Evolutionary conservation across 2,329 filamentous ascomycete species (phyloP), one percentile per base, ranked within the genome.

Genomic region (Stylonectria norvegica): DNA sequence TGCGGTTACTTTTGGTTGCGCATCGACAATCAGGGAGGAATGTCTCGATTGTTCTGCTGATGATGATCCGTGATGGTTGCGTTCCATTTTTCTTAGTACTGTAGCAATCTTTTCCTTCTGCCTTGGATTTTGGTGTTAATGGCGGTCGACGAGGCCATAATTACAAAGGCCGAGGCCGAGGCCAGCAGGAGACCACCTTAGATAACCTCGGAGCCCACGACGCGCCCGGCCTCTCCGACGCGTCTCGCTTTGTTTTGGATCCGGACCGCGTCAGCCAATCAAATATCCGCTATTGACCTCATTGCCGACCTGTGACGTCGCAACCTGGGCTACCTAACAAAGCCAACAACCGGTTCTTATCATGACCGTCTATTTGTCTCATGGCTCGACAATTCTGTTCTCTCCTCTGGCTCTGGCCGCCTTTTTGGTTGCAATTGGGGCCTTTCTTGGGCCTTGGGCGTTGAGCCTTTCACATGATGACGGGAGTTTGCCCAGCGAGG

Each of bases 181-280:
- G 11, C 8, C 32, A 20, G 20, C 20, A 22, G 19, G 8, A 19
- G 14, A 40, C 23, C 9, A 17, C 20, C 15, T 18, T 8, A 23
- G 34, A 34, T 29, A 27, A 20, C 20, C 16, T 34, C 30, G 25
- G 38, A 40, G 38, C 40, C n/a, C n/a, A 31, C 33, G 45, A 45
- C 45, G 43, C 52, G 47, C 48, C 41, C 33, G 31, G 25, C 15
- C 6, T 16, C 31, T 28, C 39, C 35, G 38, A 49, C 52, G 45
- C 45, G 52, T 36, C 38, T 44, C 27, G 15, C 19, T 35, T 49
- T 53, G 45, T 55, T 58, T 58, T 45, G 48, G 46, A 49, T 48
- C 36, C 19, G 37, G 35, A 45, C 28, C 32, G 32, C 39, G 19
- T 10, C 14, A 36, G 20, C 56, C 56, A 59, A 59, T 59, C 51